Conservation (phyloP, 1,139 yeast genomes). For the Hyphopichia wangnamkhiaoensis region DNA sequence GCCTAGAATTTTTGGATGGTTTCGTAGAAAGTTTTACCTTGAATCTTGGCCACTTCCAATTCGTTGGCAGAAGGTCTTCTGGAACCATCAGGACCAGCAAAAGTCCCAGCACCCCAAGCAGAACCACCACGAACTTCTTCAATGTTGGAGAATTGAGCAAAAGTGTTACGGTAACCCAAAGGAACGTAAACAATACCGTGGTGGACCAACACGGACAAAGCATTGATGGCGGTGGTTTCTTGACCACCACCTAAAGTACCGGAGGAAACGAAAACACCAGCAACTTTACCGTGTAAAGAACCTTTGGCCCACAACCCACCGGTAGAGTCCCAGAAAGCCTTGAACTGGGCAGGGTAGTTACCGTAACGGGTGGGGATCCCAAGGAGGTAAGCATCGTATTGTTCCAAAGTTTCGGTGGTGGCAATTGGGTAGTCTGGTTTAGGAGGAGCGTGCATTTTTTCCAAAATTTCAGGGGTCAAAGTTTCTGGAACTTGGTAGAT, state of each 20-base stretch:
- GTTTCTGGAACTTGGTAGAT: slow-evolving; percentile 42
- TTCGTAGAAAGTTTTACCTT: slow-evolving; percentile 36
- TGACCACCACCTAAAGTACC: slow-evolving; percentile 44
- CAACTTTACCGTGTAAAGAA: slow-evolving; percentile 37
- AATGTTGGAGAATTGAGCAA: slow-evolving; percentile 18
- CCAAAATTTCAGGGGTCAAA: slow-evolving; percentile 29
- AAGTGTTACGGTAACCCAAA: slow-evolving; percentile 30
- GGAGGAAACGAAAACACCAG: slow-evolving; percentile 39
- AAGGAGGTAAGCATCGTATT: slow-evolving; percentile 39
- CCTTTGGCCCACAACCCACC: slow-evolving; percentile 42
- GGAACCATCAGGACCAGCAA: slow-evolving; percentile 39
- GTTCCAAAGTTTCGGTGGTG: slow-evolving; percentile 28
- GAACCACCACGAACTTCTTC: slow-evolving; percentile 42
- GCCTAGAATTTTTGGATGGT: slow-evolving; percentile 22
- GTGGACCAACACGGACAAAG: slow-evolving; percentile 35
- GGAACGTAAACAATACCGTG: slow-evolving; percentile 42
- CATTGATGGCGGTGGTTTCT: slow-evolving; percentile 35
- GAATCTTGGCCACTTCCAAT: slow-evolving; percentile 32
- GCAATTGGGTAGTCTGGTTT: slow-evolving; percentile 36
- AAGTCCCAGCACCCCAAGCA: slow-evolving; percentile 46
- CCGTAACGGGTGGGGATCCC: slow-evolving; percentile 45
- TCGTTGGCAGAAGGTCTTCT: slow-evolving; percentile 36
- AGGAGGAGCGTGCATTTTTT: slow-evolving; percentile 32
- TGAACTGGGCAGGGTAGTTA: slow-evolving; percentile 40
- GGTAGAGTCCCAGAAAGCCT: slow-evolving; percentile 40